Evolutionary conservation across 2,329 filamentous ascomycete species (phyloP).

Genomic region (Curvularia verruculosa): DNA sequence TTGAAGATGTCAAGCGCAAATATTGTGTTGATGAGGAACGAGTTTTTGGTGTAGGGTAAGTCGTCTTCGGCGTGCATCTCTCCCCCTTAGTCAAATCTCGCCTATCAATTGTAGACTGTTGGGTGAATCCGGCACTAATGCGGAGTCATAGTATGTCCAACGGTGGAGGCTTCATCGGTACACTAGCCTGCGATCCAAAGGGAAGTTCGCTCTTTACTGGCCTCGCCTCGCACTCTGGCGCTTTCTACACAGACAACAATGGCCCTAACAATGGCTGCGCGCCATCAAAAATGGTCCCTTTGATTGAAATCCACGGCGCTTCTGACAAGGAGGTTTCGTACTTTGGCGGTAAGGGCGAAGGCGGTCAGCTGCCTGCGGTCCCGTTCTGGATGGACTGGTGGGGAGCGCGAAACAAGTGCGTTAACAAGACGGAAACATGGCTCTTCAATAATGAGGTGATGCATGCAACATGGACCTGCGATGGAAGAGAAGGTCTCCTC

Average conservation of each 20-base stretch:
- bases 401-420: conserved; percentile 51
- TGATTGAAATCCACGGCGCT: conserved; percentile 60
- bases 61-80: neutral
- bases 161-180: conserved; percentile 57
- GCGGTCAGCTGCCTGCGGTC: conserved; percentile 55
- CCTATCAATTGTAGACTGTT: neutral
- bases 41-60: conserved; percentile 54
- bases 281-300: conserved; percentile 49
- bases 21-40: conserved; percentile 55
- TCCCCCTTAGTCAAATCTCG: too few relatives aligned
- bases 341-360: conserved; percentile 51
- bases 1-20: conserved; percentile 48
- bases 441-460: conserved; percentile 52
- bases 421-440: conserved; percentile 37
- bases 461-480: conserved; percentile 53
- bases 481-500: conserved; percentile 42
- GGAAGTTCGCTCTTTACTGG: conserved; percentile 54
- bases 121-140: neutral
- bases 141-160: conserved; percentile 46
- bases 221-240: conserved; percentile 55
- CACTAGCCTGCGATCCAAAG: conserved; percentile 52
- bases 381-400: conserved; percentile 52
- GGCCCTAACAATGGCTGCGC: conserved; percentile 50
- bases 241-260: conserved; percentile 55
- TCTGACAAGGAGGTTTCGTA: conserved; percentile 57